Conservation (phyloP, 2,329 filamentous ascomycete species). For the Onygena corvina region DNA sequence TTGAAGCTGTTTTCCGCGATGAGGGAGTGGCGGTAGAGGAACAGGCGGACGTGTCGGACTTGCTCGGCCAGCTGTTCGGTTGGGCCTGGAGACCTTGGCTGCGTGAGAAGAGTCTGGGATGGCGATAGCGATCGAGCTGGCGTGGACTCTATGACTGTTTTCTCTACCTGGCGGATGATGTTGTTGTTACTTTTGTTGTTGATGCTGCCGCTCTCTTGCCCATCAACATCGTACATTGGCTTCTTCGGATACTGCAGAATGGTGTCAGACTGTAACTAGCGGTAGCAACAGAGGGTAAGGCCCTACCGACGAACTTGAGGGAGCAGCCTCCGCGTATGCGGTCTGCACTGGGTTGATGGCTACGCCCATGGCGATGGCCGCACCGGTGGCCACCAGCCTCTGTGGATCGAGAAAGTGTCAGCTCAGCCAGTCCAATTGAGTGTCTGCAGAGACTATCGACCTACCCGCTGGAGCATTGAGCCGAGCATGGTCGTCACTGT, state of each 20-base stretch:
- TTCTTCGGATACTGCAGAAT: constrained; percentile 11
- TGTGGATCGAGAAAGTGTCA: constrained; percentile 13
- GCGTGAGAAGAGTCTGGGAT: background rate
- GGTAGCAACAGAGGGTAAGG: too few species aligned
- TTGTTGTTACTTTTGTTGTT: too few species aligned
- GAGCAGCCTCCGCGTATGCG: constrained; percentile 33
- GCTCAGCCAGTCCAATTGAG: constrained; percentile 13
- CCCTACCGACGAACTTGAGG: constrained; percentile 25
- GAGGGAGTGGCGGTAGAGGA: constrained; percentile 63
- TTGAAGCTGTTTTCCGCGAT: constrained; percentile 74
- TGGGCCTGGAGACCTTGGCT: constrained; percentile 33
- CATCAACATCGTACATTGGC: constrained; percentile 18
- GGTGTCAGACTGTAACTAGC: background rate
- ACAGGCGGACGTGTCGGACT: constrained; percentile 67
- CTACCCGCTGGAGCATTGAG: constrained; percentile 33
- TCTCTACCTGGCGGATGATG: constrained; percentile 9
- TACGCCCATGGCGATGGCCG: constrained; percentile 30
- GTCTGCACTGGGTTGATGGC: constrained; percentile 31
- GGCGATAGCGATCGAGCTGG: background rate
- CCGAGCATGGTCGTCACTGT: constrained; percentile 27
- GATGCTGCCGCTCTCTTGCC: constrained; percentile 6
- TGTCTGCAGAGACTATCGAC: constrained; percentile 9
- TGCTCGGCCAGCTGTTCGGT: constrained; percentile 80
- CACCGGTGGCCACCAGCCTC: constrained; percentile 31
- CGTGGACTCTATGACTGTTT: background rate